These are phyloP conservation scores for Suillus americanus DNA, from an alignment of 768 basidiomycete genomes.

Conservation along the genomic window DNA sequence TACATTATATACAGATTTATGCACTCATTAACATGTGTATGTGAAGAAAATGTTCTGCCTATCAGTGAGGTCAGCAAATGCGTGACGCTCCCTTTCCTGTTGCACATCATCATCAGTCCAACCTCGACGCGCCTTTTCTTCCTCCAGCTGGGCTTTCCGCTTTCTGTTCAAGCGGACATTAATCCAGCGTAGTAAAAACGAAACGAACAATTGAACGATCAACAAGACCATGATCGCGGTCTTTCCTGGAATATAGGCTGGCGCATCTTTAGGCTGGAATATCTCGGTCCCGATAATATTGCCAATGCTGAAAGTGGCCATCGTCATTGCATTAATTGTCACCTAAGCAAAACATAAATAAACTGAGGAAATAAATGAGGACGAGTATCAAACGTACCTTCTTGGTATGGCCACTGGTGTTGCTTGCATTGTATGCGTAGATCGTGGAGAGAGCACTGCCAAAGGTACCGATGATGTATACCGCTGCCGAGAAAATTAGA, in stretches of 20 bases:
- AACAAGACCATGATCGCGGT: constrained; percentile 63
- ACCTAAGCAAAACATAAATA: constrained; percentile 27
- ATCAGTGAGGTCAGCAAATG: constrained; percentile 65
- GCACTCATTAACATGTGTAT: constrained; percentile 39
- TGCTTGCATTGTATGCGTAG: constrained; percentile 65
- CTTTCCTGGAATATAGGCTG: constrained; percentile 65
- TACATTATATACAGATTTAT: constrained; percentile 19
- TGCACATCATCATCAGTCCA: constrained; percentile 62
- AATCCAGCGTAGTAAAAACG: constrained; percentile 50
- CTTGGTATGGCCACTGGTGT: constrained; percentile 66
- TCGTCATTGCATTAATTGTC: constrained; percentile 61
- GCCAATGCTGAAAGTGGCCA: constrained; percentile 53
- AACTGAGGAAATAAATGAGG: not conserved
- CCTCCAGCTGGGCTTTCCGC: constrained; percentile 41
- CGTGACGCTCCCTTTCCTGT: constrained; percentile 56
- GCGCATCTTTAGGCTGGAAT: constrained; percentile 61
- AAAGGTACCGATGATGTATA: constrained; percentile 54
- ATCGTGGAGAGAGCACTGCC: constrained; percentile 58
- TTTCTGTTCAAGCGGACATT: constrained; percentile 53
- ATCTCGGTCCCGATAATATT: constrained; percentile 66
- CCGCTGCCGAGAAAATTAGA: constrained; percentile 31
- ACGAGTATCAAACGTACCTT: constrained; percentile 35
- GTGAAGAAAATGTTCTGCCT: constrained; percentile 64
- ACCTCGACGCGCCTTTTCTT: constrained; percentile 43
- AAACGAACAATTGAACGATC: constrained; percentile 49